Percentiles rank a stretch among this genome's conserved stretches.
Conservation (phyloP, 164 flowering plant genomes). For the Saururus chinensis region DNA sequence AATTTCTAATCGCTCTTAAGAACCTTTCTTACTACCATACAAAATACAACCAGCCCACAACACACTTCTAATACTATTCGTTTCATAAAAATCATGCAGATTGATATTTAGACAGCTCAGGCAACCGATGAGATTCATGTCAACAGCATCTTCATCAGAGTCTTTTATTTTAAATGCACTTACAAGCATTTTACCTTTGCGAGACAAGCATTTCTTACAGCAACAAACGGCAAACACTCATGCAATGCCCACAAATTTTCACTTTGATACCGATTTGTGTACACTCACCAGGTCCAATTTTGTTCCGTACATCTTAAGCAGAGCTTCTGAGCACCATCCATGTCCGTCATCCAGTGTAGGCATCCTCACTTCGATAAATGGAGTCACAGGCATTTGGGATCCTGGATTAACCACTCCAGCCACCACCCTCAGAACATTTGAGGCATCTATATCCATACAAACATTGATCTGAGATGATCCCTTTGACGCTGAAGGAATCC, state of each 20-base stretch:
- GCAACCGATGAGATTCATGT: no score
- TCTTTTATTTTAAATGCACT: no score
- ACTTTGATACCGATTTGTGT: constrained; percentile 30
- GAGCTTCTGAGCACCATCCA: constrained; percentile 89
- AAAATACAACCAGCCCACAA: no score
- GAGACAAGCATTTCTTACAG: neutral
- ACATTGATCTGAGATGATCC: constrained; percentile 70
- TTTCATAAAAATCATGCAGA: no score
- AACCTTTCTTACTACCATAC: no score
- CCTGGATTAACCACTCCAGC: constrained; percentile 59
- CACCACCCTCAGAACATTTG: constrained; percentile 57
- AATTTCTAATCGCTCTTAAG: no score
- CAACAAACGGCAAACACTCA: neutral
- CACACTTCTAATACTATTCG: no score
- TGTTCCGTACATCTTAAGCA: constrained; percentile 44
- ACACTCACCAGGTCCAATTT: constrained; percentile 40
- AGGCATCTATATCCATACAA: constrained; percentile 88
- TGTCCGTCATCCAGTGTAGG: constrained; percentile 93
- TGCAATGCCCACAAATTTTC: neutral
- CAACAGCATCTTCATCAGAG: no score
- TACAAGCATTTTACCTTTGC: neutral
- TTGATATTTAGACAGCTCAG: no score
- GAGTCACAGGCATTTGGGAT: constrained; percentile 26
- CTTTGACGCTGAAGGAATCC: constrained; percentile 71
- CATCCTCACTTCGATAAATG: constrained; percentile 76